Conservation (phyloP, 208 protist species). For the Trypanosoma cruzi region DNA sequence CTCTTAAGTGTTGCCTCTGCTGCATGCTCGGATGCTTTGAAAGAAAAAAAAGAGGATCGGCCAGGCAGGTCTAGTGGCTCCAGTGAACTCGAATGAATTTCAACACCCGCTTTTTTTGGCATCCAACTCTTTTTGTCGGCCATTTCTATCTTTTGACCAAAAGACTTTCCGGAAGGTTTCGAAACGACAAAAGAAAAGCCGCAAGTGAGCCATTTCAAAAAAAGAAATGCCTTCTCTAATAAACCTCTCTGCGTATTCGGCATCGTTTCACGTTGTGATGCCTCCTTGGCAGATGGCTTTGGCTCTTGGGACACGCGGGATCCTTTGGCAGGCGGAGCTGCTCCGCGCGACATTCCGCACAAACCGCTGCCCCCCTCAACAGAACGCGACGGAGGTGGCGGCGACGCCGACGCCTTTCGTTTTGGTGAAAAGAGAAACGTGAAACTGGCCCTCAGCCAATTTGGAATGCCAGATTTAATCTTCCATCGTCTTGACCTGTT, state of each 20-base stretch:
- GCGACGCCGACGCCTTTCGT: too few species aligned
- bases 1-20: background rate
- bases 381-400: too few species aligned
- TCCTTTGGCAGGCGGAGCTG: background rate
- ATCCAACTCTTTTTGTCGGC: background rate
- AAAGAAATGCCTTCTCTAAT: background rate
- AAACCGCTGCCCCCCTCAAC: too few species aligned
- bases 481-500: too few species aligned
- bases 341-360: too few species aligned
- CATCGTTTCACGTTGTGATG: background rate
- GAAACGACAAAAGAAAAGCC: background rate
- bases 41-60: background rate
- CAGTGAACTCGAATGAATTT: background rate
- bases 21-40: background rate
- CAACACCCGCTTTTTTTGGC: background rate
- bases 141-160: background rate
- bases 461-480: too few species aligned
- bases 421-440: too few species aligned
- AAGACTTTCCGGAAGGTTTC: background rate
- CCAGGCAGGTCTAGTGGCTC: background rate
- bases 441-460: too few species aligned
- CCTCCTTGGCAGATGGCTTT: background rate
- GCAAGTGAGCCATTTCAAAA: slow-evolving; percentile 1
- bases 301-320: background rate
- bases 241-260: background rate